A percentile compares a stretch with the other conserved stretches of the same genome.
These are phyloP conservation scores for Teratosphaeria nubilosa DNA, from an alignment of 2,329 filamentous ascomycete species.

Conservation along the genomic window DNA sequence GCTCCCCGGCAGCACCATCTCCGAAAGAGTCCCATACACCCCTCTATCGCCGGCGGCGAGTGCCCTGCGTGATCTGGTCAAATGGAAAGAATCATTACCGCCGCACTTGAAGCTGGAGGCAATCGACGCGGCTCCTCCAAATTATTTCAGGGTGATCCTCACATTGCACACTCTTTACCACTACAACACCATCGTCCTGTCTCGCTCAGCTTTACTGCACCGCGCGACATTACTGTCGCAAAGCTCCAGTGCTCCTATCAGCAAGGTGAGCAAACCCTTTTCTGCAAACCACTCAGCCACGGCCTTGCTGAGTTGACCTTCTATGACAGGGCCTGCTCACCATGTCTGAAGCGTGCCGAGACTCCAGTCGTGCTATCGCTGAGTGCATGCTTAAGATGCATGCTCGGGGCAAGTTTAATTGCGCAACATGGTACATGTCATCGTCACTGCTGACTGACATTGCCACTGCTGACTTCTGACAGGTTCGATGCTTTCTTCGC, in stretches of 20 bases:
- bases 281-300: not conserved
- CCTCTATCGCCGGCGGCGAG: not conserved
- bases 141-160: not conserved
- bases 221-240: not conserved
- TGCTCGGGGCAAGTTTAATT: not conserved
- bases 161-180: not conserved
- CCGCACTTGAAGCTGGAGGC: not conserved
- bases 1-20: not conserved
- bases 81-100: not conserved
- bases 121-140: not conserved
- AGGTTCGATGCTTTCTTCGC: too few relatives aligned
- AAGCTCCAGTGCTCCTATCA: not conserved
- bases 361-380: not conserved
- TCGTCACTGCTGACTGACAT: not conserved
- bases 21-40: not conserved
- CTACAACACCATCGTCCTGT: not conserved
- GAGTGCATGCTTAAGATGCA: not conserved
- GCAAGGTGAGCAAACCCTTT: not conserved
- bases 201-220: not conserved
- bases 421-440: not conserved
- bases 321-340: not conserved
- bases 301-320: not conserved
- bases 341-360: not conserved
- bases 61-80: not conserved
- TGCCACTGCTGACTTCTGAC: too few relatives aligned